Base-by-base conservation (phyloP, 805 yeast genomes). In the Jamesozyma hellenica region DNA sequence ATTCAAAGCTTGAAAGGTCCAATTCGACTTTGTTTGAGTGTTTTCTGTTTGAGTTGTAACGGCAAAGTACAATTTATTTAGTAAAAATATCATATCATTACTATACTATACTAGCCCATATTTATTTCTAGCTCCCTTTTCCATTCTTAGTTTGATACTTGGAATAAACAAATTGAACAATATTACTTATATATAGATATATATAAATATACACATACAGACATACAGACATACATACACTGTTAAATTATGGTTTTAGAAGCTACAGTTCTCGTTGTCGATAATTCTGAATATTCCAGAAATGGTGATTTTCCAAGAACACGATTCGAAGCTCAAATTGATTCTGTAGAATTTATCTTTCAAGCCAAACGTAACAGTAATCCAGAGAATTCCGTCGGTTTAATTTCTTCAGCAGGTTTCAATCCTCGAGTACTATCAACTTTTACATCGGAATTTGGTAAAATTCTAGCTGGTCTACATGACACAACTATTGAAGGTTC, bases 221-320 rank as follows among this genome's bases (percentile, higher is more conserved):
- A 28, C n/a, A 28, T 28, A 9, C 15, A n/a, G n/a, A 30, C 18
- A 30, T 15, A 17, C 11, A 23, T 11, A 19, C n/a, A n/a, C n/a
- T n/a, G n/a, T n/a, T 11, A 28, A 19, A 32, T 56, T 40, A 87
- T 87, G 96, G 96, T 82, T 47, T 74, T 88, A 54, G 98, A 92
- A 66, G 97, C 97, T 47, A 83, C 96, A 13, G 88, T 92, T 82
- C 75, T 92, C 46, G 85, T 87, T 55, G 74, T 92, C 56, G 99
- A 92, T 69, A 90, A 87, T 70, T 86, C 96, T 38, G 98, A 92
- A 66, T 90, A 72, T 63, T 83, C 88, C 76, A 74, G 98, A 55
- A 92, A 92, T 59, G 98, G 97, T 26, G 98, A 92, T 61, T 92
- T 80, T 55, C 72, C 83, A 28, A 77, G 94, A 14, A 79, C 88